A percentile compares a stretch with the other conserved stretches of the same genome.
Conservation (phyloP, 78 protist genomes). For the Dictyostelium capitatum region DNA sequence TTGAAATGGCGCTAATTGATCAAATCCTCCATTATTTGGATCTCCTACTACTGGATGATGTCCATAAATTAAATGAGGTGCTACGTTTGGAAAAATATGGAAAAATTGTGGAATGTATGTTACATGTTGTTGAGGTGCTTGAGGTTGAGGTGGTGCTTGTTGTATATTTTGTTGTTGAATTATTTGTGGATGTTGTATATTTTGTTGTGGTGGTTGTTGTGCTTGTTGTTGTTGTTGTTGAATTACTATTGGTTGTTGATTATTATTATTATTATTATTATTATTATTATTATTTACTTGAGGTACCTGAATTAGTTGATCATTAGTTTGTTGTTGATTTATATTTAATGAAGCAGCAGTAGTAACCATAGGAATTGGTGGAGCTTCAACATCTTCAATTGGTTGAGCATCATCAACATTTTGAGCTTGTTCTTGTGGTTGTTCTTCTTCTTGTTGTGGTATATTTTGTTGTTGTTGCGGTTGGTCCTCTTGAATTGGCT, state of each 20-base stretch:
- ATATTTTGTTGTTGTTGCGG: not conserved
- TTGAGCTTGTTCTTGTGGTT: not conserved
- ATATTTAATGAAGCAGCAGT: not conserved
- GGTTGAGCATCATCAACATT: slow-evolving; percentile 8
- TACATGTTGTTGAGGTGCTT: slow-evolving; percentile 6
- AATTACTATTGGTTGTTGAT: no score
- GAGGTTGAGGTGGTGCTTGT: not conserved
- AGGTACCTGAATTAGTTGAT: not conserved
- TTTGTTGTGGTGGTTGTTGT: not conserved
- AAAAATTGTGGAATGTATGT: slow-evolving; percentile 19
- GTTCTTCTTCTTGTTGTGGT: not conserved
- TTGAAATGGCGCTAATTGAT: not conserved
- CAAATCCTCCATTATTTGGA: not conserved
- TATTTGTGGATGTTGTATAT: no score
- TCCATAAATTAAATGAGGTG: not conserved
- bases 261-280: no score
- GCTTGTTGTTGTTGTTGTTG: not conserved
- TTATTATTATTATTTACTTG: not conserved
- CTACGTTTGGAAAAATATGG: slow-evolving; percentile 13
- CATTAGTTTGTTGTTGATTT: not conserved
- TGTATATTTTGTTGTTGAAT: not conserved
- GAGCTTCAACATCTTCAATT: not conserved
- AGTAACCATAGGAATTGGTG: not conserved
- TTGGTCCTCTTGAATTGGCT: not conserved
- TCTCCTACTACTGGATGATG: not conserved